A percentile compares a stretch with the other conserved stretches of the same genome.
Evolutionary conservation across 2,329 filamentous ascomycete genomes (phyloP).

Genomic region (Penicillium sclerotiorum): DNA sequence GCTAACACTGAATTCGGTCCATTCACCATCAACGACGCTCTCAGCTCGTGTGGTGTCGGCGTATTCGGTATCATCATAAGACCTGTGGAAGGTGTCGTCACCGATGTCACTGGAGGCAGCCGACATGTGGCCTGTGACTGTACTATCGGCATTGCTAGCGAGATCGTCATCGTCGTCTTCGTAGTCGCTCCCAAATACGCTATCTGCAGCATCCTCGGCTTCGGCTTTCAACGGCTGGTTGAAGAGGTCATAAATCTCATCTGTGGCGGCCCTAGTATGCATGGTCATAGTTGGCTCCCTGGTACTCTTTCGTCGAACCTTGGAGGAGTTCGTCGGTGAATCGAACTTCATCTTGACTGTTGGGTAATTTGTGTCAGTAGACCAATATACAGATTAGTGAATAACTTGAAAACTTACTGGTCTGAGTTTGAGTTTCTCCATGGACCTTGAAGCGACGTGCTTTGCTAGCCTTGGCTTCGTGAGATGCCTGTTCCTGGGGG

Average conservation of each 20-base stretch:
- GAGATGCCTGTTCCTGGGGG: conserved; percentile 17
- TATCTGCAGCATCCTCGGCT: conserved; percentile 58
- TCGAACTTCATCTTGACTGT: conserved; percentile 92
- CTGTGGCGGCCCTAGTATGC: conserved; percentile 90
- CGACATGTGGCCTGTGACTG: conserved; percentile 72
- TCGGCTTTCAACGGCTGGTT: conserved; percentile 73
- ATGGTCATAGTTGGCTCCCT: conserved; percentile 96
- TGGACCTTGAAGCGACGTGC: conserved; percentile 79
- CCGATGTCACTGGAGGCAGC: conserved; percentile 65
- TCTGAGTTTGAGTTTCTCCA: conserved; percentile 88
- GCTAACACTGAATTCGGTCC: conserved; percentile 82
- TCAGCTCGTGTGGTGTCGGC: conserved; percentile 50
- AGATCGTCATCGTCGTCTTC: conserved; percentile 68
- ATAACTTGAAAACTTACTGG: conserved; percentile 71
- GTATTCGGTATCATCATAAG: conserved; percentile 48
- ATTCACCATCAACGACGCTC: conserved; percentile 68
- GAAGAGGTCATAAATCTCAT: conserved; percentile 97
- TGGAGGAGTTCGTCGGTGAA: conserved; percentile 82
- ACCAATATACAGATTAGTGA: background rate
- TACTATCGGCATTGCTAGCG: conserved; percentile 84
- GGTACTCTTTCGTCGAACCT: conserved; percentile 75
- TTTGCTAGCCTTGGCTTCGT: conserved; percentile 43
- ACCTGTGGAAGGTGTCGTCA: conserved; percentile 53
- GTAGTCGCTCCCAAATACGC: conserved; percentile 66
- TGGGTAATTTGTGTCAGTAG: conserved; percentile 32